These are phyloP conservation scores for Pisolithus orientalis DNA, from an alignment of 768 basidiomycete species.

Conservation along the genomic window DNA sequence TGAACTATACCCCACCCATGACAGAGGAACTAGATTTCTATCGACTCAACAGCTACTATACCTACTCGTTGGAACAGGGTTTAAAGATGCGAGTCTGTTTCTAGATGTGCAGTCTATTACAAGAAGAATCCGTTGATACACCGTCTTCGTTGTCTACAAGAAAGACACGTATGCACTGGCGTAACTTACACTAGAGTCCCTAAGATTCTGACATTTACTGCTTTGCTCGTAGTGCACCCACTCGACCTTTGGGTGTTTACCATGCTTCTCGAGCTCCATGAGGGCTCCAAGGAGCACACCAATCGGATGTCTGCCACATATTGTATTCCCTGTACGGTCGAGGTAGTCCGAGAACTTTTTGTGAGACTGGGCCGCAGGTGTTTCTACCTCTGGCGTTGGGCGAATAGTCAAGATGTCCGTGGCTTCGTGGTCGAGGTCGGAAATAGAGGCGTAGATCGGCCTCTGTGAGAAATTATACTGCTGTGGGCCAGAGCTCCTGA, in stretches of 20 bases:
- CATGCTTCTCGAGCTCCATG: slow-evolving; percentile 43
- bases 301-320: slow-evolving; percentile 95
- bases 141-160: slow-evolving; percentile 11
- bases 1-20: neutral
- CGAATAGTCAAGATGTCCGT: slow-evolving; percentile 66
- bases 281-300: slow-evolving; percentile 85
- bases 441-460: slow-evolving; percentile 81
- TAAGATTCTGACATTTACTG: slow-evolving; percentile 56
- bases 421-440: slow-evolving; percentile 78
- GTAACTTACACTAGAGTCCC: slow-evolving; percentile 93
- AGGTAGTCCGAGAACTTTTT: slow-evolving; percentile 61
- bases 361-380: slow-evolving; percentile 51
- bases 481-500: slow-evolving; percentile 38
- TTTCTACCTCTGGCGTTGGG: slow-evolving; percentile 34
- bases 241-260: slow-evolving; percentile 37
- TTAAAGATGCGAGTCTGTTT: neutral
- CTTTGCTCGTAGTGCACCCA: slow-evolving; percentile 97
- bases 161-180: slow-evolving; percentile 82
- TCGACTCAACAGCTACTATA: neutral
- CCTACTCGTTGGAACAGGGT: neutral
- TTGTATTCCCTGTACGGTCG: slow-evolving; percentile 79
- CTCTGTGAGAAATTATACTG: slow-evolving; percentile 35
- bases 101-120: neutral
- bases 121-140: neutral
- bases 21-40: neutral